Conservation (phyloP, 164 flowering plant genomes). For the Cinnamomum micranthum region DNA sequence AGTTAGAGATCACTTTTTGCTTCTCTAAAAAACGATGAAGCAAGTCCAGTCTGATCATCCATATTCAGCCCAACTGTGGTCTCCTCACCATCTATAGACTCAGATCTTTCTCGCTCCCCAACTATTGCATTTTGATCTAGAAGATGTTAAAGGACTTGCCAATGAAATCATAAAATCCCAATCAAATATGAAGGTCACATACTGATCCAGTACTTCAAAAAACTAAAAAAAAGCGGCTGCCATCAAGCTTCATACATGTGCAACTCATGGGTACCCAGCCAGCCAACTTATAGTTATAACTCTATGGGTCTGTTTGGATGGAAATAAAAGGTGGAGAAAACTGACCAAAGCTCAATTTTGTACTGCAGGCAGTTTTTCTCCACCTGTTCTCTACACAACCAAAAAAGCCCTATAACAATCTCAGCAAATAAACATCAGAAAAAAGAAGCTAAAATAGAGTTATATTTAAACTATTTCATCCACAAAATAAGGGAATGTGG, state of each 20-base stretch:
- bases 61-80: slow-evolving; percentile 29
- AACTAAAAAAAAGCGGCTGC: background rate
- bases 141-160: slow-evolving; percentile 30
- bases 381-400: too few relatives aligned
- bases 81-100: slow-evolving; percentile 28
- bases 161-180: background rate
- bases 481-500: too few relatives aligned
- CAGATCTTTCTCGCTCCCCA: slow-evolving; percentile 35
- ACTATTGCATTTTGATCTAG: slow-evolving; percentile 34
- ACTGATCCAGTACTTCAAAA: background rate
- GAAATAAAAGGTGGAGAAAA: too few relatives aligned
- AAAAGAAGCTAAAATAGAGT: too few relatives aligned
- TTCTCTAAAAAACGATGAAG: slow-evolving; percentile 20
- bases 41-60: slow-evolving; percentile 31
- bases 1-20: slow-evolving; percentile 29
- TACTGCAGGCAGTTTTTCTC: too few relatives aligned
- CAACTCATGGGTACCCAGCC: background rate
- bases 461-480: too few relatives aligned
- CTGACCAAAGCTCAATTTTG: too few relatives aligned
- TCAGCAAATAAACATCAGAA: too few relatives aligned
- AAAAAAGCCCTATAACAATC: too few relatives aligned
- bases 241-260: background rate
- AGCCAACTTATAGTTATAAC: background rate
- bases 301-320: too few relatives aligned
- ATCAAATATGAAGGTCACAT: background rate